These are phyloP conservation scores for Daucus carota DNA, from an alignment of 129 eudicot genomes.

Conservation along the genomic window DH1_v3.0 NC_030386.2:19663001-19663500, in stretches of 20 bases:
- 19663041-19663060: background rate
- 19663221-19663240: background rate
- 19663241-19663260: background rate
- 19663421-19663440: no score
- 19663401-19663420: background rate
- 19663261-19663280: background rate
- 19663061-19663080: background rate
- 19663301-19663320: background rate
- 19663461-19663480: background rate
- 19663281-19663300: background rate
- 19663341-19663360: background rate
- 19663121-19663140: conserved; percentile 76
- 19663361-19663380: background rate
- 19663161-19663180: conserved; percentile 69
- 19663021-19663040: background rate
- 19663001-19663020: background rate
- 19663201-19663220: conserved; percentile 57
- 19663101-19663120: background rate
- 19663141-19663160: conserved; percentile 59
- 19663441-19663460: no score
- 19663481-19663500: background rate
- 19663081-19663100: background rate
- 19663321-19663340: background rate
- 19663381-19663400: background rate
- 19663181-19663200: conserved; percentile 94